Percentiles rank a stretch among this genome's conserved stretches.
Conservation (phyloP, 371 early-diverging fungal species). For the Mucor sp. region DNA sequence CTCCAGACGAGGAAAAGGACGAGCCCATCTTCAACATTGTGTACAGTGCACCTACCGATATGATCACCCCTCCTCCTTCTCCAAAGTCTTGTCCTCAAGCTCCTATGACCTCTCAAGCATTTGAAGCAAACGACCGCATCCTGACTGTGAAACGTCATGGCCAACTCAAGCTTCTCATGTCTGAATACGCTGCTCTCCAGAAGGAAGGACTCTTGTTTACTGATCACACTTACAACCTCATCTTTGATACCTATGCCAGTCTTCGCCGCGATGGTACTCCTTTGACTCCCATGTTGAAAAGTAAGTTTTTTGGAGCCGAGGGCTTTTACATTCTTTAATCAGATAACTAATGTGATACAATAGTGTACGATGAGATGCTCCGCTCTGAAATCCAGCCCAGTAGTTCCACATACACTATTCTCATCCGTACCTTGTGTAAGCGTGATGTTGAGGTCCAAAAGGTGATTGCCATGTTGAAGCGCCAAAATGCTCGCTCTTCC, state of each 20-base stretch:
- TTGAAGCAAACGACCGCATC: constrained; percentile 33
- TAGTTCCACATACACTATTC: constrained; percentile 42
- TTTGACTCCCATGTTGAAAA: constrained; percentile 36
- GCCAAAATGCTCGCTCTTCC: constrained; percentile 35
- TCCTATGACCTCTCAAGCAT: constrained; percentile 9
- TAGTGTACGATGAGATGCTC: constrained; percentile 54
- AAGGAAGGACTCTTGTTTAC: constrained; percentile 33
- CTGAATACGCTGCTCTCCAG: constrained; percentile 35
- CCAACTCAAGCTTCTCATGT: constrained; percentile 35
- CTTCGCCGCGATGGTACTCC: constrained; percentile 44
- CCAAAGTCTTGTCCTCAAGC: constrained; percentile 24
- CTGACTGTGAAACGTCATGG: constrained; percentile 37
- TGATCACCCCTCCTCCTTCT: constrained; percentile 38
- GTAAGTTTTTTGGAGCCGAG: constrained; percentile 16
- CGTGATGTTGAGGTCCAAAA: constrained; percentile 58
- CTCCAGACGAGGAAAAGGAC: constrained; percentile 17
- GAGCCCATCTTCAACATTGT: constrained; percentile 20
- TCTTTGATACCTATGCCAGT: constrained; percentile 41
- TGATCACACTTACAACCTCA: constrained; percentile 44
- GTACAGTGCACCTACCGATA: constrained; percentile 12
- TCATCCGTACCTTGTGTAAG: constrained; percentile 47
- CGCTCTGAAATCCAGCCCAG: constrained; percentile 38
- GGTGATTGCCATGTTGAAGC: constrained; percentile 44
- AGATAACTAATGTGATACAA: neutral
- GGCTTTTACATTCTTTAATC: neutral